Evolutionary conservation across 176 grass and related monocot species (phyloP).

Genomic region (Juncus effusus): DNA sequence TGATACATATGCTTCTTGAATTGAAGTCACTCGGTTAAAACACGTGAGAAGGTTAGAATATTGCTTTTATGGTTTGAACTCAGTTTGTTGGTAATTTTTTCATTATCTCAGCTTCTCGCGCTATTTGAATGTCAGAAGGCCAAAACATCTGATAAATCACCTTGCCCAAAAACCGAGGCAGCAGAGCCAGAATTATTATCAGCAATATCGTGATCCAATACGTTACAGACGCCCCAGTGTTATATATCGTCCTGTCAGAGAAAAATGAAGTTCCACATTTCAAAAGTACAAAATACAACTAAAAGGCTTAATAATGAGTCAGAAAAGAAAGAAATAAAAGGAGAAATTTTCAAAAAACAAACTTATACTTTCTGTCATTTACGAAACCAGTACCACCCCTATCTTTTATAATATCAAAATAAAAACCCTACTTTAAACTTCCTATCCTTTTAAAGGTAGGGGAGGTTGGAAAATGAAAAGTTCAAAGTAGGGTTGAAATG

Average conservation of each 20-base stretch:
- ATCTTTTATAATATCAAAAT: no score
- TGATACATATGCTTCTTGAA: constrained; percentile 14
- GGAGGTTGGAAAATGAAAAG: no score
- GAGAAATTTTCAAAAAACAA: no score
- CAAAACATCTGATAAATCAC: constrained; percentile 92
- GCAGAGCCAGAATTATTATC: constrained; percentile 85
- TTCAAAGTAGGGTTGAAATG: no score
- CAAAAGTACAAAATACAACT: not conserved
- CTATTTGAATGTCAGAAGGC: constrained; percentile 99
- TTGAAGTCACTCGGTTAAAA: constrained; percentile 36
- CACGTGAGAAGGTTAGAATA: constrained; percentile 49
- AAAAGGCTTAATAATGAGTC: no score
- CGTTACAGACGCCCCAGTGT: constrained; percentile 61
- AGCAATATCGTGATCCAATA: constrained; percentile 94
- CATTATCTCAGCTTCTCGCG: constrained; percentile 89
- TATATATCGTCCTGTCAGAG: constrained; percentile 94
- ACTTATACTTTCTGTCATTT: no score
- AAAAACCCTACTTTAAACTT: no score
- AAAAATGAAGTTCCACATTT: constrained; percentile 27
- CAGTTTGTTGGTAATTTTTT: constrained; percentile 63
- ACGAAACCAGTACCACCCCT: no score
- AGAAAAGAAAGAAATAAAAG: no score
- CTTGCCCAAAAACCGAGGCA: constrained; percentile 94
- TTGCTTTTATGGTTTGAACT: constrained; percentile 45
- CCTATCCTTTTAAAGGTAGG: no score